Conservation (phyloP, 2,329 filamentous ascomycete species). For the Neocatenulostroma microsporum region DNA sequence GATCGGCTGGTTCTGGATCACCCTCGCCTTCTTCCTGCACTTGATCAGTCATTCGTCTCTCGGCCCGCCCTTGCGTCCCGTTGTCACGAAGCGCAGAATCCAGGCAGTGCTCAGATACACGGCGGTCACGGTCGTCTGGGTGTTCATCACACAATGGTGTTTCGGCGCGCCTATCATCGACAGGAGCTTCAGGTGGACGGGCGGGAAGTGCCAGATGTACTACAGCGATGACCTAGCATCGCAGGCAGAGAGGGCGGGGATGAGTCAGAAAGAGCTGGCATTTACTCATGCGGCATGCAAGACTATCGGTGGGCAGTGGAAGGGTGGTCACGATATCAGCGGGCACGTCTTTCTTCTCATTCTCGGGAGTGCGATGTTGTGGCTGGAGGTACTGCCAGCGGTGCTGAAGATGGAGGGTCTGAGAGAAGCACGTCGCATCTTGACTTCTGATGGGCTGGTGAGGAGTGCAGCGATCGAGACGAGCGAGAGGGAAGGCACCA, state of each 20-base stretch:
- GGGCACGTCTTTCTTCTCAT: constrained; percentile 93
- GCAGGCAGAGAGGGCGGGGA: constrained; percentile 33
- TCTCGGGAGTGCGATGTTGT: constrained; percentile 69
- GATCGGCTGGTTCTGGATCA: constrained; percentile 88
- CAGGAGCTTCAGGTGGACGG: constrained; percentile 78
- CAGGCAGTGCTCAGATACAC: constrained; percentile 61
- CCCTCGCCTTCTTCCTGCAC: constrained; percentile 63
- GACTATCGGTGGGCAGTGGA: constrained; percentile 73
- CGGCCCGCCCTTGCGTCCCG: constrained; percentile 34
- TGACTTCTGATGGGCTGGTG: constrained; percentile 58
- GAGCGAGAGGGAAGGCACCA: constrained; percentile 37
- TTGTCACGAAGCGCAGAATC: constrained; percentile 40
- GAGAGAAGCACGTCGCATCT: constrained; percentile 57
- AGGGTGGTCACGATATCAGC: constrained; percentile 90
- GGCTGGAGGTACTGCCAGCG: constrained; percentile 67
- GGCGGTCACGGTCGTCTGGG: constrained; percentile 69
- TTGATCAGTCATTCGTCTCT: constrained; percentile 58
- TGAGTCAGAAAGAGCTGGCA: constrained; percentile 40
- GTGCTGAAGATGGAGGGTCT: constrained; percentile 43
- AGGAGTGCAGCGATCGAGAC: constrained; percentile 36
- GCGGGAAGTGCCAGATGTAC: constrained; percentile 67
- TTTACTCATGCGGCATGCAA: constrained; percentile 76
- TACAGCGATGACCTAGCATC: constrained; percentile 19
- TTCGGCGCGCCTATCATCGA: constrained; percentile 89
- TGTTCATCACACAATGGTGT: constrained; percentile 89